A percentile compares a stretch with the other conserved stretches of the same genome.
Evolutionary conservation across 306 rosid species (phyloP).

Genomic region (Amphicarpaea edgeworthii): DNA sequence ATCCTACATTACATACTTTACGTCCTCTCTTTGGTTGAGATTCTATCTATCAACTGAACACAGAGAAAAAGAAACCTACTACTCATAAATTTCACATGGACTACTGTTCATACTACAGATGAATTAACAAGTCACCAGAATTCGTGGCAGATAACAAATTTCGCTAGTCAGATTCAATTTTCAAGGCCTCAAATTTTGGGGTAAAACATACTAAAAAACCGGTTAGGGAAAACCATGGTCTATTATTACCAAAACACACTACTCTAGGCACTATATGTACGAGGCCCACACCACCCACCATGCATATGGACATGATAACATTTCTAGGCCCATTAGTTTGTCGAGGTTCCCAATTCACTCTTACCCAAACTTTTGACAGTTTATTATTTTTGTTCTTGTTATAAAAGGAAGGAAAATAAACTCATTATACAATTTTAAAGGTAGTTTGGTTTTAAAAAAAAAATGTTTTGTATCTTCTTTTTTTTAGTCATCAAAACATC

Average conservation of each 20-base stretch:
- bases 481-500: no score
- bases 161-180: background rate
- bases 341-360: no score
- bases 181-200: background rate
- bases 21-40: background rate
- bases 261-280: background rate
- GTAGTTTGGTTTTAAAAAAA: no score
- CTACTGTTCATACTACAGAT: background rate
- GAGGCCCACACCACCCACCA: constrained; percentile 37
- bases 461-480: no score
- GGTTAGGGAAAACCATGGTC: background rate
- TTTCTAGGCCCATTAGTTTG: background rate
- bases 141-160: background rate
- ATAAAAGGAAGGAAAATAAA: background rate
- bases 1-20: background rate
- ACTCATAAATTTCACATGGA: background rate
- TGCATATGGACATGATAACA: background rate
- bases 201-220: background rate
- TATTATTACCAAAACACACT: constrained; percentile 4
- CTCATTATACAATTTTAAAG: background rate
- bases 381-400: background rate
- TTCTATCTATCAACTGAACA: background rate
- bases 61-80: background rate
- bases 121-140: background rate
- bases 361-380: no score